Evolutionary conservation across 2,329 filamentous ascomycete genomes (phyloP).

Genomic region (Beauveria sp.): DNA sequence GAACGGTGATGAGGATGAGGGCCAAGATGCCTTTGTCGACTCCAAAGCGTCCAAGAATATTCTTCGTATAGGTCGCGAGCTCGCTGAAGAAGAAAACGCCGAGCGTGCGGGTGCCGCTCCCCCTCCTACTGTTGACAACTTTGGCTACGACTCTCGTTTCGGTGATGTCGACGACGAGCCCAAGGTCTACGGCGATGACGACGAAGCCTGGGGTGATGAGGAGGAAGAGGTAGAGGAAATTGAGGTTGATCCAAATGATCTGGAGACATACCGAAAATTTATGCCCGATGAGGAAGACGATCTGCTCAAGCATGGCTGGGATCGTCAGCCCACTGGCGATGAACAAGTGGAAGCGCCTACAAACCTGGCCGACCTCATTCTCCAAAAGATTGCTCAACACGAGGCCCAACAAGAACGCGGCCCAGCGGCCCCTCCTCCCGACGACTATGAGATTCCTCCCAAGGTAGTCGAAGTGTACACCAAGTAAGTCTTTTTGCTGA

Average conservation of each 20-base stretch:
- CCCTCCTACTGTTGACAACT: constrained; percentile 45
- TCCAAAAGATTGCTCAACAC: constrained; percentile 88
- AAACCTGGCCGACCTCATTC: constrained; percentile 86
- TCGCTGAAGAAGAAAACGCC: constrained; percentile 68
- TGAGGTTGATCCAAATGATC: constrained; percentile 81
- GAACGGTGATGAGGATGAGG: constrained; percentile 46
- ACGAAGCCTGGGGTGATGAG: constrained; percentile 74
- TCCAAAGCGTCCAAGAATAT: constrained; percentile 85
- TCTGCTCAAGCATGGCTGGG: constrained; percentile 60
- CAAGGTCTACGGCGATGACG: constrained; percentile 41
- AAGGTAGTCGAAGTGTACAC: constrained; percentile 94
- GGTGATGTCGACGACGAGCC: constrained; percentile 46
- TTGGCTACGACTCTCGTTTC: constrained; percentile 73
- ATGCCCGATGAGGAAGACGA: constrained; percentile 68
- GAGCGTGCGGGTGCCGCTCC: constrained; percentile 31
- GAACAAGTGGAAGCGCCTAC: constrained; percentile 49
- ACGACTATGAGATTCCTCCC: constrained; percentile 77
- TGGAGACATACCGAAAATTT: constrained; percentile 88
- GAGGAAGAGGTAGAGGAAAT: constrained; percentile 64
- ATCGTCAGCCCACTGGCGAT: constrained; percentile 33
- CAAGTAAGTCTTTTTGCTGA: constrained; percentile 47
- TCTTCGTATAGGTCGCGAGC: constrained; percentile 77
- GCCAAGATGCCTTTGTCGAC: constrained; percentile 70
- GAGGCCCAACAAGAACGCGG: constrained; percentile 57
- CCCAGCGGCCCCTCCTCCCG: constrained; percentile 44